Evolutionary conservation across 2,329 filamentous ascomycete genomes (phyloP).

Genomic region (Ophiostoma ips): DNA sequence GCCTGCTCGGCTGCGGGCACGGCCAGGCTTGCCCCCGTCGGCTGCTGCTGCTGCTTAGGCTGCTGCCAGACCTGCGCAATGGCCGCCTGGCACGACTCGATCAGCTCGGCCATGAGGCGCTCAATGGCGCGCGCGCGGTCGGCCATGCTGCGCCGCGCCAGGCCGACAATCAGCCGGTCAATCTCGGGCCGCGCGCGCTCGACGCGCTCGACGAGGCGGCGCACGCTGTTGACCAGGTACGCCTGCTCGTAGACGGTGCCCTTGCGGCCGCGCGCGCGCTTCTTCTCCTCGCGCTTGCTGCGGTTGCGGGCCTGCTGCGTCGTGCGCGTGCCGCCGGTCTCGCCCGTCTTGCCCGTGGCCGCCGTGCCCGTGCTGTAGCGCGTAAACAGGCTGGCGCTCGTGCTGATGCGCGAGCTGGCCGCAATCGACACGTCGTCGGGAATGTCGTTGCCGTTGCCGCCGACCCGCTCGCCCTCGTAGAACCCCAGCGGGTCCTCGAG

Average conservation of each 20-base stretch:
- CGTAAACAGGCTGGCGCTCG: slow-evolving; percentile 80
- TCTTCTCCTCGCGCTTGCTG: slow-evolving; percentile 75
- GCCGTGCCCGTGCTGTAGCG: slow-evolving; percentile 68
- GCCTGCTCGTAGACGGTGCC: slow-evolving; percentile 97
- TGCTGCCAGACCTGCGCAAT: slow-evolving; percentile 51
- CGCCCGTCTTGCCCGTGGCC: slow-evolving; percentile 24
- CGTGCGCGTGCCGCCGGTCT: slow-evolving; percentile 8
- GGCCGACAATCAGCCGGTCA: slow-evolving; percentile 57
- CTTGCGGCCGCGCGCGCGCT: slow-evolving; percentile 87
- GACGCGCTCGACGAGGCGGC: slow-evolving; percentile 69
- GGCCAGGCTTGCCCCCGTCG: not conserved
- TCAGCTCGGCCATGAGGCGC: slow-evolving; percentile 57
- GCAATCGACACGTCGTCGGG: slow-evolving; percentile 90
- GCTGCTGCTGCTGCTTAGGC: too few species aligned
- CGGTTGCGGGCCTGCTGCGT: slow-evolving; percentile 58
- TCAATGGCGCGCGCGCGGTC: slow-evolving; percentile 74
- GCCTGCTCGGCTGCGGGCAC: slow-evolving; percentile 3
- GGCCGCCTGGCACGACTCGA: slow-evolving; percentile 52
- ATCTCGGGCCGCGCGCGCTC: slow-evolving; percentile 61
- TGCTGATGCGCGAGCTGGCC: slow-evolving; percentile 64
- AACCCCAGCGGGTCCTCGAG: slow-evolving; percentile 75
- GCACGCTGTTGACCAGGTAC: slow-evolving; percentile 81
- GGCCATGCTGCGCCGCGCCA: slow-evolving; percentile 71
- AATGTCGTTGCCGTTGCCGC: slow-evolving; percentile 32
- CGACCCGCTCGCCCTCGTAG: slow-evolving; percentile 58